These are phyloP conservation scores for Ganoderma lucidum DNA, from an alignment of 1,284 basidiomycete species.

Conservation along the genomic window DNA sequence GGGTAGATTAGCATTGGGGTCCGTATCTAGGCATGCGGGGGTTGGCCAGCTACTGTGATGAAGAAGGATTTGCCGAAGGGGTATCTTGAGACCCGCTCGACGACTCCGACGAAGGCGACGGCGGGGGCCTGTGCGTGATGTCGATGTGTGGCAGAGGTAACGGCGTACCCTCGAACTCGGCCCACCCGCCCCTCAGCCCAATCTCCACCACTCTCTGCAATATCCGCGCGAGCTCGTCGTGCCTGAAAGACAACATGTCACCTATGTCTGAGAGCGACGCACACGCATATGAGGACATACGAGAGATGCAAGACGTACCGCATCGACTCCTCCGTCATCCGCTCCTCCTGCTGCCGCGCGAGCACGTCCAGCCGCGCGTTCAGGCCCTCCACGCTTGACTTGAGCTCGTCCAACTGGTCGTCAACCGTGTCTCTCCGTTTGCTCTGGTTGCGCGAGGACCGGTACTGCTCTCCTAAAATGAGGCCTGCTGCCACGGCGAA, in stretches of 20 bases:
- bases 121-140: conserved; percentile 32
- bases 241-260: conserved; percentile 46
- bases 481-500: conserved; percentile 81
- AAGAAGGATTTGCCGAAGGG: background rate
- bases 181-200: conserved; percentile 74
- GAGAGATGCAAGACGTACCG: conserved; percentile 48
- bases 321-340: conserved; percentile 51
- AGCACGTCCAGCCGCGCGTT: conserved; percentile 55
- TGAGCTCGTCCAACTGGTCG: conserved; percentile 73
- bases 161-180: conserved; percentile 65
- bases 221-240: conserved; percentile 70
- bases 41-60: background rate
- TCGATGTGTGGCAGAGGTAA: conserved; percentile 56
- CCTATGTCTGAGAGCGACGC: background rate
- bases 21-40: background rate
- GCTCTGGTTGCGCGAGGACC: conserved; percentile 75
- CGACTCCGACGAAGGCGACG: conserved; percentile 11
- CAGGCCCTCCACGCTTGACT: conserved; percentile 55
- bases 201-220: conserved; percentile 78
- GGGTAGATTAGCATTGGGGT: background rate
- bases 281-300: conserved; percentile 17
- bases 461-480: conserved; percentile 83
- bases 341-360: conserved; percentile 53
- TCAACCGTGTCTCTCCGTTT: conserved; percentile 81
- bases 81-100: conserved; percentile 8